Base-by-base conservation (phyloP, 2,329 filamentous ascomycete genomes). In the Chalara sp. region DNA sequence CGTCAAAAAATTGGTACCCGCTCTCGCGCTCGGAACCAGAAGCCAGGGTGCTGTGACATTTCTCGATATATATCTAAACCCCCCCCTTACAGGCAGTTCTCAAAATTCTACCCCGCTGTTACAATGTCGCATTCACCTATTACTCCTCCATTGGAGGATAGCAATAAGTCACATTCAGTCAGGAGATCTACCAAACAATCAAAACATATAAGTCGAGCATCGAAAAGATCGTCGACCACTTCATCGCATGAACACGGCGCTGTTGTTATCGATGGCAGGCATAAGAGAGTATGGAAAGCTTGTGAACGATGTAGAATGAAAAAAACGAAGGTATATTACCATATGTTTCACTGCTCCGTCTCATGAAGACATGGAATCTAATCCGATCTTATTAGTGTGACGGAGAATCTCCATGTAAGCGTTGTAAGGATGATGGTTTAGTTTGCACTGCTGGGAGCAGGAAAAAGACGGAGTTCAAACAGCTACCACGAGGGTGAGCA, bases 401-500 rank as follows among this genome's bases (percentile, higher is more conserved):
- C 55, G 79, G 79, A 54, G 79, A 82, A 58, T 81, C 81, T 51
- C 79, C 79, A 7, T 83, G 80, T 66, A 82, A 82, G 66, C 71
- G 80, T 59, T 83, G 80, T 64, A 82, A 81, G 63, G 79, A 83
- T 56, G 80, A 83, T 53, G 79, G 79, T 8, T 70, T 82, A 5
- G 77, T 83, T 11, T 83, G 80, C 67, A 81, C 78, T 3, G 79
- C 79, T 10, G 79, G 79, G 5, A 75, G 78, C 10, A 70, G 80
- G 53, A 83, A 82, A 63, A 83, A 83, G 76, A 79, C 78, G 21
- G 80, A 83, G 60, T 83, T 80, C 65, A 84, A 84, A 70, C 80
- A 84, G 66, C 65, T 84, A 44, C 80, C 81, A 8, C 69, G 76
- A 70, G 80, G 80, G 74, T 83, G 73, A 52, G 75, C 21, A 11